Evolutionary conservation across 2,329 filamentous ascomycete genomes (phyloP).

Genomic region (Hymenoscyphus salicellus): DNA sequence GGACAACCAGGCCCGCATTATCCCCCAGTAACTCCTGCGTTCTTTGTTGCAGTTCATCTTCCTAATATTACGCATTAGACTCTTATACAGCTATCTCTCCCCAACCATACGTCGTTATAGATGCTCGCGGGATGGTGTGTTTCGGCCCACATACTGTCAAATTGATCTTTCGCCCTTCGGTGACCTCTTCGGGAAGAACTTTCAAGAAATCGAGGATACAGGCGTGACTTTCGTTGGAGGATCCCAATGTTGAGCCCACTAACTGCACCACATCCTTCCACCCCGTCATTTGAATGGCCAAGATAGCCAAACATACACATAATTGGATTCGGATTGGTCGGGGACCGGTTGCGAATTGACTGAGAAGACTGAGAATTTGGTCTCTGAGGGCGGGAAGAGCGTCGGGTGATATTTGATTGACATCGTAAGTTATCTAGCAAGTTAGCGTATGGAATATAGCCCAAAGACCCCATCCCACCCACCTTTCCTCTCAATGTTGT

Average conservation of each 20-base stretch:
- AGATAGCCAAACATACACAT: conserved; percentile 87
- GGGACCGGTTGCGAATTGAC: conserved; percentile 76
- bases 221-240: conserved; percentile 73
- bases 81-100: conserved; percentile 38
- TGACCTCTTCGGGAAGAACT: conserved; percentile 97
- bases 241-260: conserved; percentile 75
- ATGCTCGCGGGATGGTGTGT: conserved; percentile 44
- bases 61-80: conserved; percentile 63
- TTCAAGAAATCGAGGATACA: conserved; percentile 94
- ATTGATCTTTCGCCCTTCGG: conserved; percentile 98
- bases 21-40: conserved; percentile 87
- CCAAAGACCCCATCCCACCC: conserved; percentile 30
- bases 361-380: conserved; percentile 78
- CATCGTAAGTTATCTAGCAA: conserved; percentile 87
- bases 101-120: conserved; percentile 36
- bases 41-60: conserved; percentile 86
- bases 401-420: conserved; percentile 77
- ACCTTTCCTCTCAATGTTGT: conserved; percentile 99
- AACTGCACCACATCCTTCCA: conserved; percentile 91
- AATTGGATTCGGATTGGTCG: conserved; percentile 86
- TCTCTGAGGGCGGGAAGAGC: conserved; percentile 75
- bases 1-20: conserved; percentile 84
- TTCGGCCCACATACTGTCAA: conserved; percentile 86
- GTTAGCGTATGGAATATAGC: conserved; percentile 19
- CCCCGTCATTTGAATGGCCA: conserved; percentile 92